Conservation (phyloP, 345 rosid species). For the Salix exigua region DNA sequence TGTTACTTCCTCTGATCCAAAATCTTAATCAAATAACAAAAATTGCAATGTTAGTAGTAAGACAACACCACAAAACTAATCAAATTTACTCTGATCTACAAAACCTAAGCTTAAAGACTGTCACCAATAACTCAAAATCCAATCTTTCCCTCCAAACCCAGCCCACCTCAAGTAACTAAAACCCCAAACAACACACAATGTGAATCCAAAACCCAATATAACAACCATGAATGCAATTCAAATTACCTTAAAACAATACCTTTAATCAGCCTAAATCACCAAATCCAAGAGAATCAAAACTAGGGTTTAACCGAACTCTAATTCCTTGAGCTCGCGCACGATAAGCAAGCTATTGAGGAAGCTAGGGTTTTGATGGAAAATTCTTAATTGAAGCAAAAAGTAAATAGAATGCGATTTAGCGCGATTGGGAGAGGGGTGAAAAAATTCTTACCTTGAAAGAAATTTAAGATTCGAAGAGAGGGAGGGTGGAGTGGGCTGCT, state of each 20-base stretch:
- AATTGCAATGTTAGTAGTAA: background rate
- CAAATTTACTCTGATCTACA: conserved; percentile 21
- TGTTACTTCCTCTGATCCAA: background rate
- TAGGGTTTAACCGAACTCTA: conserved; percentile 41
- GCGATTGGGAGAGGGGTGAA: background rate
- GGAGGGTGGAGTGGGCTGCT: conserved; percentile 7
- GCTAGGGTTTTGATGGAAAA: conserved; percentile 56
- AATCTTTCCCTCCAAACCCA: conserved; percentile 16
- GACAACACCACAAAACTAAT: conserved; percentile 1
- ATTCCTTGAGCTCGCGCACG: conserved; percentile 8
- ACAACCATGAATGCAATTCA: conserved; percentile 13
- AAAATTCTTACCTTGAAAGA: conserved; percentile 22
- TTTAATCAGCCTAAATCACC: conserved; percentile 5
- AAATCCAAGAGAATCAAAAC: conserved; percentile 27
- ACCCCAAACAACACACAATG: conserved; percentile 8
- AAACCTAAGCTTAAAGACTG: conserved; percentile 2
- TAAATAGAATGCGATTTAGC: background rate
- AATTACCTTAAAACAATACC: conserved; percentile 7
- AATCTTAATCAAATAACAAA: background rate
- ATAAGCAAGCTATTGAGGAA: conserved; percentile 13
- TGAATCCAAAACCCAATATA: background rate
- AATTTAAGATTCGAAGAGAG: conserved; percentile 26
- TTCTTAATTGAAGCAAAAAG: conserved; percentile 20
- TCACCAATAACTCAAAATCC: conserved; percentile 6
- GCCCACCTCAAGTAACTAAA: conserved; percentile 14